Evolutionary conservation across 129 eudicot genomes (phyloP).

Genomic region (Lonicera japonica): DNA sequence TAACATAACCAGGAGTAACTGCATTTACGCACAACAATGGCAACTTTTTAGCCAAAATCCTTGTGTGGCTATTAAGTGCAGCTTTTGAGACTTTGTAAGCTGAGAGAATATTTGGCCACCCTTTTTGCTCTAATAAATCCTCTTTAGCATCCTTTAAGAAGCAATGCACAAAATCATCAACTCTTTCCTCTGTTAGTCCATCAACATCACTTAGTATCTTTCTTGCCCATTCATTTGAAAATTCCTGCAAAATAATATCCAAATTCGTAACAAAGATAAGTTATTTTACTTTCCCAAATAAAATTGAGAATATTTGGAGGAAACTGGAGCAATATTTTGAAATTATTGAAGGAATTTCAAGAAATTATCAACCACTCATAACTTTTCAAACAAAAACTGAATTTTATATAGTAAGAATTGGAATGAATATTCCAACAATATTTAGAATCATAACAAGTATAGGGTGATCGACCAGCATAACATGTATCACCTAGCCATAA

Average conservation of each 20-base stretch:
- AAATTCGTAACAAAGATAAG: too few species aligned
- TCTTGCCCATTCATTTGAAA: neutral
- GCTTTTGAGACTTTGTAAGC: slow-evolving; percentile 3
- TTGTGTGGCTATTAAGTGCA: slow-evolving; percentile 7
- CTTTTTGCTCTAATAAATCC: neutral
- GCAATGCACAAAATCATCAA: neutral
- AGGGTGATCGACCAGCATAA: too few species aligned
- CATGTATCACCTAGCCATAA: too few species aligned
- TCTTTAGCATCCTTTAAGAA: neutral
- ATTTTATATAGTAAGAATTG: too few species aligned
- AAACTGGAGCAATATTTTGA: too few species aligned
- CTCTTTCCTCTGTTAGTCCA: neutral
- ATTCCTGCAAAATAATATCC: neutral
- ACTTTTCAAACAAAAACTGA: too few species aligned
- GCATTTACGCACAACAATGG: neutral
- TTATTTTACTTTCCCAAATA: neutral
- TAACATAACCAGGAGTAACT: neutral
- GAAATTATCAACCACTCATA: too few species aligned
- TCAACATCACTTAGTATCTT: neutral
- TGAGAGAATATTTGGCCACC: neutral
- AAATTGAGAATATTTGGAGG: too few species aligned
- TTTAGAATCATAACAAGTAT: too few species aligned
- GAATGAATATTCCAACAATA: too few species aligned
- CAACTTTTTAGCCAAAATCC: slow-evolving; percentile 5
- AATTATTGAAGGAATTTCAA: too few species aligned